phyloP scores from a whole-genome alignment of 768 basidiomycete genomes.

The Daedaleopsis nitida region DNA sequence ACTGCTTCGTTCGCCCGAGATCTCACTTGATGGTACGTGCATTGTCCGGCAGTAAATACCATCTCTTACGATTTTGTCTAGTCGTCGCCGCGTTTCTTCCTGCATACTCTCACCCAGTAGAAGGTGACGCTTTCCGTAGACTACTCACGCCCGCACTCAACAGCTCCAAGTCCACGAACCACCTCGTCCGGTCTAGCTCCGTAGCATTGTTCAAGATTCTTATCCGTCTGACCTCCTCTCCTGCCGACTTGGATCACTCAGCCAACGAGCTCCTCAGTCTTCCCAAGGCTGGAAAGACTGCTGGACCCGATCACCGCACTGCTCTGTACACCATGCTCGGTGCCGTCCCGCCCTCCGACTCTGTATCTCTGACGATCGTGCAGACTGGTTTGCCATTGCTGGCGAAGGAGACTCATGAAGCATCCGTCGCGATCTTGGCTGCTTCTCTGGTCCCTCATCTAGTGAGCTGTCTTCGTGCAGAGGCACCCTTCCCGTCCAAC shows the following conservation, averaged over 20 bases:
- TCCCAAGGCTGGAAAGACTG: slow-evolving; percentile 82
- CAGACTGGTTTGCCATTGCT: slow-evolving; percentile 46
- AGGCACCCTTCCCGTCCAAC: slow-evolving; percentile 46
- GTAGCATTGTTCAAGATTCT: slow-evolving; percentile 58
- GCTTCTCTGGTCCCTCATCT: slow-evolving; percentile 63
- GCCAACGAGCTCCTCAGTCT: slow-evolving; percentile 71
- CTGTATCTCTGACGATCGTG: slow-evolving; percentile 49
- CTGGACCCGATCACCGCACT: slow-evolving; percentile 83
- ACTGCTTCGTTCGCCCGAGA: slow-evolving; percentile 79
- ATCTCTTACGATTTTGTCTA: slow-evolving; percentile 25
- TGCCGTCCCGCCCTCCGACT: slow-evolving; percentile 47
- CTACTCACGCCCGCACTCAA: slow-evolving; percentile 62
- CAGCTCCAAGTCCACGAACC: slow-evolving; percentile 75
- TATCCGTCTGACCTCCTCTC: slow-evolving; percentile 33
- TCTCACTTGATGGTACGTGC: slow-evolving; percentile 61
- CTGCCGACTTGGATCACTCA: slow-evolving; percentile 45
- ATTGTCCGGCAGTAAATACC: not conserved
- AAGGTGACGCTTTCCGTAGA: slow-evolving; percentile 49
- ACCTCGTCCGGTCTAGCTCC: slow-evolving; percentile 57
- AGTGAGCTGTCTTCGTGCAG: slow-evolving; percentile 46
- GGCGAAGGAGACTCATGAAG: slow-evolving; percentile 80
- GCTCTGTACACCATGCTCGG: slow-evolving; percentile 80
- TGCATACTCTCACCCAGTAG: slow-evolving; percentile 53
- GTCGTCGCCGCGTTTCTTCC: slow-evolving; percentile 61
- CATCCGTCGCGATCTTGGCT: slow-evolving; percentile 55